A percentile compares a stretch with the other conserved stretches of the same genome.
Evolutionary conservation across 2,329 filamentous ascomycete species (phyloP).

Genomic region (Venturia carpophila): DNA sequence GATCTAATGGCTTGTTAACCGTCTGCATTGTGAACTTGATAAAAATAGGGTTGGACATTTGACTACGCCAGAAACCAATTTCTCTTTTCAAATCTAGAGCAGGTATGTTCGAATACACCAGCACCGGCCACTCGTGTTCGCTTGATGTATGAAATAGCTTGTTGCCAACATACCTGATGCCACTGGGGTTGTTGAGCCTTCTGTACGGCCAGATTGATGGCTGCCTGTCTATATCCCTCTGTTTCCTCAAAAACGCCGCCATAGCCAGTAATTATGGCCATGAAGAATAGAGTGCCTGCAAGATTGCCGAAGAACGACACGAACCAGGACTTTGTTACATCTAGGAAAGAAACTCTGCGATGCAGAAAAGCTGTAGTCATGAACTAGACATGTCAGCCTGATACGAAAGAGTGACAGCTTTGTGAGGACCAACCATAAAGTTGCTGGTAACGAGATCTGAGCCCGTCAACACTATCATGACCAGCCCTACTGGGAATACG

Average conservation of each 20-base stretch:
- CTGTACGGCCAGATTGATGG: constrained; percentile 21
- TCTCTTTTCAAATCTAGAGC: not conserved
- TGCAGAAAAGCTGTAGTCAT: constrained; percentile 11
- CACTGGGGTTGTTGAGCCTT: constrained; percentile 23
- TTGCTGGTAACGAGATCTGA: constrained; percentile 11
- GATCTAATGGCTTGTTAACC: constrained; percentile 15
- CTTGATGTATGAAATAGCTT: not conserved
- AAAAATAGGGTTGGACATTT: not conserved
- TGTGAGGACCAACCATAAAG: not conserved
- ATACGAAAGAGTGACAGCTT: not conserved
- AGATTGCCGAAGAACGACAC: constrained; percentile 9
- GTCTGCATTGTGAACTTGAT: too few relatives aligned
- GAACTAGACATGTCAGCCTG: not conserved
- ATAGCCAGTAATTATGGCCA: constrained; percentile 5
- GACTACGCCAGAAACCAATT: not conserved
- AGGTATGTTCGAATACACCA: not conserved
- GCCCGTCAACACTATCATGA: constrained; percentile 12
- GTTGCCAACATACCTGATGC: constrained; percentile 16
- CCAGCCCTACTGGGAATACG: not conserved
- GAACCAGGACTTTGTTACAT: not conserved
- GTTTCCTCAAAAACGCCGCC: not conserved
- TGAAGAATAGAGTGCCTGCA: not conserved
- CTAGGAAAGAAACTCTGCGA: not conserved
- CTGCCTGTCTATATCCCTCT: not conserved
- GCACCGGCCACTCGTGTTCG: not conserved